Evolutionary conservation across 83 land plant genomes (phyloP), one percentile per base, ranked within the genome.

Genomic region (Thuja plicata): DNA sequence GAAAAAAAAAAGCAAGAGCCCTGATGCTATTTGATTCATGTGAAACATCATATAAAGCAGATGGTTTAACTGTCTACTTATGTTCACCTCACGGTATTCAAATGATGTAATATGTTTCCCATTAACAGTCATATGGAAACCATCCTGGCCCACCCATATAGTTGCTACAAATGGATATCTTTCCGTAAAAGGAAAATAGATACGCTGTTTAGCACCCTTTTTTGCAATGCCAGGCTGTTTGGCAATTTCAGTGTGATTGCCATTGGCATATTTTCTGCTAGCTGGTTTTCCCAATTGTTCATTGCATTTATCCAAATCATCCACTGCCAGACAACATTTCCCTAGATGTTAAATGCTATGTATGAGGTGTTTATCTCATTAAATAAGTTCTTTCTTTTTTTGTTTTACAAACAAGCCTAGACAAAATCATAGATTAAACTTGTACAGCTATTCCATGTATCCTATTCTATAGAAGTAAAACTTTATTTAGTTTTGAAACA

Each of bases 21-120:
- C 21, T 37, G 70, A 86, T 37, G 8, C 78, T 89, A 13, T 77
- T 46, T 79, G 16, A 76, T 52, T 66, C 34, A 43, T 71, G 46
- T 8, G 54, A 87, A 37, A 11, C 38, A 43, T 27, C 45, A 74
- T 52, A 0, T 54, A n/a, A 50, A 88, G 48, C 66, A 50, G 35
- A 9, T 46, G 21, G 32, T 19, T 66, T 12, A 54, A 17, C 46
- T 27, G 21, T 87, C 32, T 41, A 87, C 77, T 87, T 43, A 21
- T 87, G 38, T 70, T 60, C 92, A 96, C 98, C 88, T 95, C 94
- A 37, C 94, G 96, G 86, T 88, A 97, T 89, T 93, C 94, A 93
- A 97, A 97, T 21, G 99, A 95, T n/a, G 97, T 92, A 48, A 98
- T 89, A 87, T 98, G 97, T 90, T 92, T 98, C 38, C 97, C 99